phyloP scores from a whole-genome alignment of 306 rosid genomes.

The Dalbergia oliveri region DNA sequence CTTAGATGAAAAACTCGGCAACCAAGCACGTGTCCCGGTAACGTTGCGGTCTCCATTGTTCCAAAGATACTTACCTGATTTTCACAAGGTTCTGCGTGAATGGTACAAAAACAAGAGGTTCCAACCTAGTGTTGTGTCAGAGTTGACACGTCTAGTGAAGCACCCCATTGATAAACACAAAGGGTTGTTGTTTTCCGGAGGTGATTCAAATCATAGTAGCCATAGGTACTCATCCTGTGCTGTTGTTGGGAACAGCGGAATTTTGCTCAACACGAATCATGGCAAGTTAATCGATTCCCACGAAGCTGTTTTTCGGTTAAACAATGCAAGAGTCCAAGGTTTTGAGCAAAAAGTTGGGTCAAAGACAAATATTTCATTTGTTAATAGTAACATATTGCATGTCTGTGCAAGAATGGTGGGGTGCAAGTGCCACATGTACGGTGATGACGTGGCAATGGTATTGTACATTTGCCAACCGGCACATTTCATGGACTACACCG shows the following conservation, averaged over 20 bases:
- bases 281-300: slow-evolving; percentile 81
- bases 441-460: slow-evolving; percentile 68
- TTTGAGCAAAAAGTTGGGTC: slow-evolving; percentile 75
- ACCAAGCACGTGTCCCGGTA: slow-evolving; percentile 51
- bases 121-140: slow-evolving; percentile 65
- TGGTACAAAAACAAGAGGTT: slow-evolving; percentile 63
- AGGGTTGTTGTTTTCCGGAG: neutral
- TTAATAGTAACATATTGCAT: slow-evolving; percentile 91
- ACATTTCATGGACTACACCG: slow-evolving; percentile 87
- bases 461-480: slow-evolving; percentile 91
- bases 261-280: slow-evolving; percentile 66
- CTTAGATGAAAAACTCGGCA: slow-evolving; percentile 56
- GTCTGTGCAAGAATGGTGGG: slow-evolving; percentile 83
- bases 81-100: slow-evolving; percentile 48
- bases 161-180: slow-evolving; percentile 60
- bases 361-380: slow-evolving; percentile 82
- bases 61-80: slow-evolving; percentile 61
- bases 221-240: slow-evolving; percentile 72
- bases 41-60: slow-evolving; percentile 60
- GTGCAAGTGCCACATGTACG: slow-evolving; percentile 91
- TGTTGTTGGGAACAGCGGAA: slow-evolving; percentile 96
- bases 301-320: slow-evolving; percentile 75
- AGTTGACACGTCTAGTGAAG: slow-evolving; percentile 61
- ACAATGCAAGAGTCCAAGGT: slow-evolving; percentile 73
- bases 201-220: neutral